Conservation (phyloP, 1,139 yeast species). For the Petasospora fabianii region DNA sequence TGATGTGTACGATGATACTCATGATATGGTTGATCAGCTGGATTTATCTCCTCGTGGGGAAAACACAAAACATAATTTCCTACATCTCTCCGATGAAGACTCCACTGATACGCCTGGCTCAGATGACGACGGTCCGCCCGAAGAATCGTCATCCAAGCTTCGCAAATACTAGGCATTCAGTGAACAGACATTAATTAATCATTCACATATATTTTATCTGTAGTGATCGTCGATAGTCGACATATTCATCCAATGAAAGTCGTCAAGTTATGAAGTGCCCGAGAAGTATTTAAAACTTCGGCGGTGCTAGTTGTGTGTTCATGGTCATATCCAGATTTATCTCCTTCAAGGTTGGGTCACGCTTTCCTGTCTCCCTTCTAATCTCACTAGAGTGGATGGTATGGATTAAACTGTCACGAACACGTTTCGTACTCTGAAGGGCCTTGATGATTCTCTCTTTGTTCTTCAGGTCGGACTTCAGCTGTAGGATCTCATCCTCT, state of each 20-base stretch:
- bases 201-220: background rate
- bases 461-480: conserved; percentile 56
- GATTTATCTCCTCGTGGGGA: too few species aligned
- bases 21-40: background rate
- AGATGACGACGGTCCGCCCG: conserved; percentile 6
- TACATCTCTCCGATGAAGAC: too few species aligned
- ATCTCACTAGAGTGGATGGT: conserved; percentile 19
- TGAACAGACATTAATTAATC: too few species aligned
- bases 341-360: conserved; percentile 14
- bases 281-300: conserved; percentile 7
- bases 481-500: conserved; percentile 64
- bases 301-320: conserved; percentile 5
- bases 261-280: background rate
- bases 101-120: too few species aligned
- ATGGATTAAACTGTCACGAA: conserved; percentile 36
- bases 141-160: conserved; percentile 14
- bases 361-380: conserved; percentile 16
- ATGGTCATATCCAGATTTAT: conserved; percentile 13
- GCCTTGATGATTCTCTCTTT: conserved; percentile 81
- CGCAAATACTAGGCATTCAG: too few species aligned
- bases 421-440: conserved; percentile 54
- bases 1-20: background rate
- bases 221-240: too few species aligned
- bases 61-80: too few species aligned
- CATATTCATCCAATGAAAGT: too few species aligned